phyloP scores from a whole-genome alignment of 2,329 filamentous ascomycete genomes.

The Stemphylium vesicarium region DNA sequence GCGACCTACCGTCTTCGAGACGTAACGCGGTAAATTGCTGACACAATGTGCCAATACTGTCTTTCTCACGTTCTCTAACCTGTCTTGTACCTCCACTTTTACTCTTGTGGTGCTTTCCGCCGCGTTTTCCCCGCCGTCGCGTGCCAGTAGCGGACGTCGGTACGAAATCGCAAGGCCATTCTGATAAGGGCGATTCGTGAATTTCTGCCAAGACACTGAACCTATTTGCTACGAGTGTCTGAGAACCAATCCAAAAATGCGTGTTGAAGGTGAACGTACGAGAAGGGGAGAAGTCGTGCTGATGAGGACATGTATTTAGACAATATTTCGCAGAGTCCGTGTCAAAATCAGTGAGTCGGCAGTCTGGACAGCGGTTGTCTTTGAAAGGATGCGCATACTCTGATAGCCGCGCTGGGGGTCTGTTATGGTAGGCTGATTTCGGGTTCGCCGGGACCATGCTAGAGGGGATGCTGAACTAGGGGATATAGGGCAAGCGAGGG shows the following conservation, averaged over 20 bases:
- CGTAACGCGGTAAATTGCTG: conserved; percentile 13
- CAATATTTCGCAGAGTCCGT: conserved; percentile 2
- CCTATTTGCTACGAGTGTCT: conserved; percentile 30
- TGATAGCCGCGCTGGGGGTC: conserved; percentile 11
- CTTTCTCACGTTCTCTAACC: not conserved
- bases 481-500: conserved; percentile 9
- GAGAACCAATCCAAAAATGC: not conserved
- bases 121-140: conserved; percentile 28
- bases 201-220: conserved; percentile 37
- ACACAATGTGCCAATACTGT: conserved; percentile 14
- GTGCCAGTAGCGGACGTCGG: conserved; percentile 8
- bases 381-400: conserved; percentile 10
- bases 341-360: conserved; percentile 7
- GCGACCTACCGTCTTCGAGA: conserved; percentile 10
- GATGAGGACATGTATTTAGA: conserved; percentile 19
- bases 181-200: conserved; percentile 24
- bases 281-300: conserved; percentile 29
- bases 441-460: conserved; percentile 26
- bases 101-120: conserved; percentile 21
- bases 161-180: conserved; percentile 28
- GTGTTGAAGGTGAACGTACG: conserved; percentile 15
- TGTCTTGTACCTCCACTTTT: conserved; percentile 9
- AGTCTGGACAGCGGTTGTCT: conserved; percentile 17
- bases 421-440: conserved; percentile 15
- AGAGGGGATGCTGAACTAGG: conserved; percentile 15